Evolutionary conservation across 441 rosid species (phyloP), one percentile per base, ranked within the genome.

Genomic region (Populus hybrid): DNA sequence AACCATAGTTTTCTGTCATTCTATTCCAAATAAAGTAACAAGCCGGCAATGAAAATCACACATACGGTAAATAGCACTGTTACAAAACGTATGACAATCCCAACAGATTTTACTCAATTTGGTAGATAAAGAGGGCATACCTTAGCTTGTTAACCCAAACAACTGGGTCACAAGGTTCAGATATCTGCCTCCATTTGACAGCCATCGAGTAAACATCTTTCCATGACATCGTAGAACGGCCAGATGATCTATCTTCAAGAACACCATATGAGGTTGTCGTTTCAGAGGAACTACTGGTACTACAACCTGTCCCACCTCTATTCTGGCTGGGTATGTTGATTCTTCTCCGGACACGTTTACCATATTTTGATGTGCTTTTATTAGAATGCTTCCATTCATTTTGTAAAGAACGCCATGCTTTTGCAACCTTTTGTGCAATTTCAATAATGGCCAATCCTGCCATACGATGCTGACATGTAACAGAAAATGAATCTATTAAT

Each of bases 101-200:
- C 35, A 73, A 30, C 28, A 82, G 34, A 67, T 36, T 68, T 11
- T 40, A 40, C 14, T 40, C 8, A 20, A 61, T 69, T 67, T n/a
- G 81, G 68, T 30, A 50, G 57, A 57, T 71, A 35, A 63, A 78
- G 70, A 76, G 50, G 61, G 32, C 61, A 77, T 82, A 90, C 98
- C 98, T 90, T 84, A 96, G 88, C 84, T 90, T 94, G 90, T 96
- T 90, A 77, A 96, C 89, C 99, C 99, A 96, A 68, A 96, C 97
- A 82, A 96, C 98, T 53, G 98, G 98, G 76, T 96, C 98, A 85
- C 98, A 96, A 81, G 99, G 99, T 87, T 96, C 98, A 82, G 99
- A 96, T 82, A 96, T 93, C 88, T 96, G 99, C 83, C 99, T 92
- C 99, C 99, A 96, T 88, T 85, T 92, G 74, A 94, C 97, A 84